phyloP scores from a whole-genome alignment of 108 stramenopile genomes.

The Pseudonitzschia multiseries region DNA sequence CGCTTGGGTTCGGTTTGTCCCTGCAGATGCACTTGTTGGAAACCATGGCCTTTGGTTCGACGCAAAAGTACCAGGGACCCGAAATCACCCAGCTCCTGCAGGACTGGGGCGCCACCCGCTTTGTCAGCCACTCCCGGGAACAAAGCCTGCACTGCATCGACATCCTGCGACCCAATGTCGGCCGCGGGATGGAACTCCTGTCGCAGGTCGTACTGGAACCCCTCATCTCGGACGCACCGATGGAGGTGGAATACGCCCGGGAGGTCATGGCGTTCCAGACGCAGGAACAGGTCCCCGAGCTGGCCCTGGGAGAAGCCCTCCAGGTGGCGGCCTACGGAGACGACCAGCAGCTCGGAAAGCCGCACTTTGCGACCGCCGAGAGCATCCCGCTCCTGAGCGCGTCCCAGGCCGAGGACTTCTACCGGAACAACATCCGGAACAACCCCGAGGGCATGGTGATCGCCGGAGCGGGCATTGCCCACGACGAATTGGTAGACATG shows the following conservation, averaged over 20 bases:
- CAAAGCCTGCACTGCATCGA: slow-evolving; percentile 94
- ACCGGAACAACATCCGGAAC: slow-evolving; percentile 52
- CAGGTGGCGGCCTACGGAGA: slow-evolving; percentile 87
- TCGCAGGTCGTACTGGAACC: slow-evolving; percentile 74
- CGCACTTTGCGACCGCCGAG: slow-evolving; percentile 78
- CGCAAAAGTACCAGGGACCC: slow-evolving; percentile 37
- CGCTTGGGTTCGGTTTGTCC: slow-evolving; percentile 13
- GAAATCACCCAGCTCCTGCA: slow-evolving; percentile 61
- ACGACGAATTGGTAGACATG: slow-evolving; percentile 86
- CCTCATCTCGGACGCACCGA: slow-evolving; percentile 35
- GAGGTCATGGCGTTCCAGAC: slow-evolving; percentile 78
- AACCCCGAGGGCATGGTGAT: slow-evolving; percentile 85
- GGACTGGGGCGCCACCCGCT: slow-evolving; percentile 71
- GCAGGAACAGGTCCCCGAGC: slow-evolving; percentile 74
- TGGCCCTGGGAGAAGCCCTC: slow-evolving; percentile 81
- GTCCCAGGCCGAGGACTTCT: slow-evolving; percentile 61
- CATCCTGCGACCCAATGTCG: slow-evolving; percentile 85
- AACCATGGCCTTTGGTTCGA: slow-evolving; percentile 86
- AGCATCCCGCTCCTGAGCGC: slow-evolving; percentile 62
- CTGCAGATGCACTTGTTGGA: slow-evolving; percentile 84
- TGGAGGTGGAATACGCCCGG: slow-evolving; percentile 71
- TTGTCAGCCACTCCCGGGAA: slow-evolving; percentile 84
- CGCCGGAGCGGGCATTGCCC: slow-evolving; percentile 92
- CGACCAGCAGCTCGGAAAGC: slow-evolving; percentile 82
- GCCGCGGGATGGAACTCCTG: slow-evolving; percentile 75